Percentiles rank a stretch among this genome's conserved stretches.
phyloP scores from a whole-genome alignment of 129 eudicot species.

The Artemisia tridentata region DNA sequence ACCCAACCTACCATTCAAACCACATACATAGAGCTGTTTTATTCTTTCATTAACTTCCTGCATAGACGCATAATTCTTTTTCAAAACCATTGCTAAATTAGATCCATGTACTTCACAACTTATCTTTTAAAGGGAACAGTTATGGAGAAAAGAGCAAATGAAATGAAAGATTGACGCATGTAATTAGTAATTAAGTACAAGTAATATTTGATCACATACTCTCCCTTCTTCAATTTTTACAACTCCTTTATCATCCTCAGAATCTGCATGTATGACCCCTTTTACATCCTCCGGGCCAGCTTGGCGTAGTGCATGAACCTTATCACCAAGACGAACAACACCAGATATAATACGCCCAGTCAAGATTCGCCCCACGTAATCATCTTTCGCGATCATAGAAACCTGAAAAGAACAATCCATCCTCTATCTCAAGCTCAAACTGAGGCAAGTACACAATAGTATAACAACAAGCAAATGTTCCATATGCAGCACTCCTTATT shows the following conservation, averaged over 20 bases:
- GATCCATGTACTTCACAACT: constrained; percentile 4
- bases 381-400: constrained; percentile 91
- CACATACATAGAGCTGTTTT: background rate
- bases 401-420: constrained; percentile 60
- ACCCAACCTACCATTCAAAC: background rate
- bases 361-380: constrained; percentile 77
- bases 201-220: constrained; percentile 45
- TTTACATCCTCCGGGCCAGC: constrained; percentile 65
- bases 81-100: background rate
- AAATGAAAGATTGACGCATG: background rate
- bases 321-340: constrained; percentile 71
- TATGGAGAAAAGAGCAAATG: background rate
- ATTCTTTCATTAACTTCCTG: background rate
- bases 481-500: background rate
- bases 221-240: constrained; percentile 87
- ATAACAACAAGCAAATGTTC: background rate
- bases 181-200: background rate
- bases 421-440: constrained; percentile 31
- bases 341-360: constrained; percentile 91
- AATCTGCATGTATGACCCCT: constrained; percentile 37
- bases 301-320: constrained; percentile 70
- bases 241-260: constrained; percentile 30
- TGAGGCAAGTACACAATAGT: background rate
- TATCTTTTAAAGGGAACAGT: background rate
- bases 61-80: too few species aligned